A percentile compares a stretch with the other conserved stretches of the same genome.
Conservation (phyloP, 2,329 filamentous ascomycete species). For the Pseudocercospora pini-densiflorae region DNA sequence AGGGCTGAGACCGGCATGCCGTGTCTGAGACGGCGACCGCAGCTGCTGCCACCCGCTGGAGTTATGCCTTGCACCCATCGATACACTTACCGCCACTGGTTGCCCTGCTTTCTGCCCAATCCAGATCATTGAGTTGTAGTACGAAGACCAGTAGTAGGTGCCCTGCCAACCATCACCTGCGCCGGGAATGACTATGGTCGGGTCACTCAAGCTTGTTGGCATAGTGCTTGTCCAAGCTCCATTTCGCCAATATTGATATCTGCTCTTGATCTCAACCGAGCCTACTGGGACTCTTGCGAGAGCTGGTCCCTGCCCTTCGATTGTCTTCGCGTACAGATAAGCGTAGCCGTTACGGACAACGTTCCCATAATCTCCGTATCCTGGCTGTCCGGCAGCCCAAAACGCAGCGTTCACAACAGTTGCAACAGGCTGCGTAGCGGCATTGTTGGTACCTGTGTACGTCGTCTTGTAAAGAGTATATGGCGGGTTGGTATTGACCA, state of each 20-base stretch:
- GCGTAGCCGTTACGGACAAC: conserved; percentile 24
- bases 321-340: conserved; percentile 29
- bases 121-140: conserved; percentile 39
- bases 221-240: conserved; percentile 14
- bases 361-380: conserved; percentile 30
- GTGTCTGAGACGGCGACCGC: no score
- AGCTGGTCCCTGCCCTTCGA: conserved; percentile 13
- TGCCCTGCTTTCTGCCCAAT: conserved; percentile 11
- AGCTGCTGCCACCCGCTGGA: no score
- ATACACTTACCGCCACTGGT: no score
- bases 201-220: conserved; percentile 19
- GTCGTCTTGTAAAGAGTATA: conserved; percentile 26
- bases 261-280: conserved; percentile 23
- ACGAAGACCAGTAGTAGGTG: conserved; percentile 38
- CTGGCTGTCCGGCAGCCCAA: conserved; percentile 27
- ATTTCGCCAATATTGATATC: conserved; percentile 29
- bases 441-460: conserved; percentile 19
- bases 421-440: conserved; percentile 24
- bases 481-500: conserved; percentile 13
- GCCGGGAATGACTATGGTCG: conserved; percentile 29
- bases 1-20: no score
- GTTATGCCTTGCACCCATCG: no score
- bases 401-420: conserved; percentile 24
- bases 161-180: conserved; percentile 38
- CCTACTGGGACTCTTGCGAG: conserved; percentile 25